Evolutionary conservation across 1,284 basidiomycete species (phyloP).

Genomic region (Mycosarcoma maydis): DNA sequence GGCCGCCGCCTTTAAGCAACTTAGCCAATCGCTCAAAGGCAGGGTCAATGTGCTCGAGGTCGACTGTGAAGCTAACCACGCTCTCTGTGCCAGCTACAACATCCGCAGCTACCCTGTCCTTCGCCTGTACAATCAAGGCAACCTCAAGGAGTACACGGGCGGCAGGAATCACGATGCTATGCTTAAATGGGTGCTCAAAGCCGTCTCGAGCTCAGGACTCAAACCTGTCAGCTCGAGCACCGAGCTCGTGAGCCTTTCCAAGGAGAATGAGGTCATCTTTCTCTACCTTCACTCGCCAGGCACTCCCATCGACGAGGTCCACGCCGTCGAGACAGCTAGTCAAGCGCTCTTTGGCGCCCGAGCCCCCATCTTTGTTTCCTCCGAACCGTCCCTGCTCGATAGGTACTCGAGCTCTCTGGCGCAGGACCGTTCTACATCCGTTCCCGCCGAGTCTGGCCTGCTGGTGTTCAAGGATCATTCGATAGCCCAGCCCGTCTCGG

Average conservation of each 20-base stretch:
- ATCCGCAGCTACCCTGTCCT: slow-evolving; percentile 58
- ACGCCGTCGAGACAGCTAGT: slow-evolving; percentile 31
- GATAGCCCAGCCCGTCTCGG: slow-evolving; percentile 30
- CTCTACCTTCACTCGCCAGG: slow-evolving; percentile 54
- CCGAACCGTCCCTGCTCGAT: slow-evolving; percentile 44
- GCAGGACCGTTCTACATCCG: slow-evolving; percentile 9
- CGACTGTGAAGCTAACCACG: slow-evolving; percentile 56
- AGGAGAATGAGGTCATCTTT: slow-evolving; percentile 56
- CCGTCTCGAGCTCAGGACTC: slow-evolving; percentile 45
- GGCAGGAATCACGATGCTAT: slow-evolving; percentile 57
- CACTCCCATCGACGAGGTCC: slow-evolving; percentile 24
- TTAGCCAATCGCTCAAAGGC: slow-evolving; percentile 51
- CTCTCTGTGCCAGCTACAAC: slow-evolving; percentile 46
- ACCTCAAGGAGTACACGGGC: slow-evolving; percentile 50
- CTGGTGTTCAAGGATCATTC: slow-evolving; percentile 64
- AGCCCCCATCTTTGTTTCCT: slow-evolving; percentile 42
- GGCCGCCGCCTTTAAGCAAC: slow-evolving; percentile 52
- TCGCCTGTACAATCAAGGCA: slow-evolving; percentile 56
- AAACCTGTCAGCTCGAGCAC: slow-evolving; percentile 25
- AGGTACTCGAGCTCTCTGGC: slow-evolving; percentile 30
- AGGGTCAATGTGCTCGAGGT: slow-evolving; percentile 62
- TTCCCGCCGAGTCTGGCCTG: slow-evolving; percentile 40
- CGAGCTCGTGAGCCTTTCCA: slow-evolving; percentile 30
- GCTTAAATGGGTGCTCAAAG: slow-evolving; percentile 58
- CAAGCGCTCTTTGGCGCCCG: slow-evolving; percentile 25